Base-by-base conservation (phyloP, 495 filamentous ascomycete species). In the Jackrogersella minutella region DNA sequence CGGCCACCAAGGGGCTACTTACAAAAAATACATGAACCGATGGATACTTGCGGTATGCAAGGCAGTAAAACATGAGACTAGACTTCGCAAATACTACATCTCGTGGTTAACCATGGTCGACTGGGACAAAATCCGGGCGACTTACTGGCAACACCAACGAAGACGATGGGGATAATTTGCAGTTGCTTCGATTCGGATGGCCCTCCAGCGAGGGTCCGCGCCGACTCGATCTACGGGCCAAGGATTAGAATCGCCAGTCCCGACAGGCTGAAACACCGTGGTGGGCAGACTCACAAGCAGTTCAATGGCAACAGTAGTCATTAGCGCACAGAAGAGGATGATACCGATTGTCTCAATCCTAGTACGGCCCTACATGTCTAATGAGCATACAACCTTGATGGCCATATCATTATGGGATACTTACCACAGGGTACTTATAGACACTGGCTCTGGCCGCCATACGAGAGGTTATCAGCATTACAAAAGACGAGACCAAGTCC, bases 321-420 rank as follows among this genome's bases (percentile, higher is more conserved):
- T 84, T 66, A 85, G 69, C 36, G 83, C 82, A 66, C 83, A 85
- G 77, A 86, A 86, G 55, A 86, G 78, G 60, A 86, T 86, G 57
- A 86, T 84, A 4, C 82, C 84, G 41, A 86, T 80, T 5, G 83
- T 85, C 68, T 85, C 83, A 55, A 84, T 83, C 46, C 84, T 75
- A 8, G 76, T 85, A 0, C 83, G 83, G 31, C 83, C 84, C 79
- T 80, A 60, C 10, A n/a, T 17, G 19, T 7, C 11, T 43, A 73
- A n/a, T 69, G 55, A 72, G 61, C 37, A 13, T 14, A 43, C n/a
- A 41, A 58, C 28, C 59, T 50, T 51, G 34, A 51, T 26, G 22
- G 46, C 19, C 21, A 41, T 52, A 24, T 1, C 16, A 55, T 51
- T 37, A 41, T 33, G 30, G 24, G 26, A 46, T 19, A 75, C 77